Evolutionary conservation across 192 early-diverging fungal species (phyloP).

Genomic region (Funneliformis geosporum): DNA sequence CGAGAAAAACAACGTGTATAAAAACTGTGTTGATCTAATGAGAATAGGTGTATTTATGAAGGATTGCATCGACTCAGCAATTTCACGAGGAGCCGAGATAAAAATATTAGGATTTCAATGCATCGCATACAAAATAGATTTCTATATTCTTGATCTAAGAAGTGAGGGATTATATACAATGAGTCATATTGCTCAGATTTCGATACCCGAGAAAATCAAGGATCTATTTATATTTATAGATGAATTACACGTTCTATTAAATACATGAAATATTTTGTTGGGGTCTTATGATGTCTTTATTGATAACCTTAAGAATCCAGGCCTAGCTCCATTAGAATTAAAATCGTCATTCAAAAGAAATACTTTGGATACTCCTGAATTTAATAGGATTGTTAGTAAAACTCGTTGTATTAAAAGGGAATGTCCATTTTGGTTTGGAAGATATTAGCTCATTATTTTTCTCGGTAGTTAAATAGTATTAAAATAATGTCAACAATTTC

Average conservation of each 20-base stretch:
- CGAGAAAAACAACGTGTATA: not conserved
- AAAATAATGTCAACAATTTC: no score
- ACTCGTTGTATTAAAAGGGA: not conserved
- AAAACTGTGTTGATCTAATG: not conserved
- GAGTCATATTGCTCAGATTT: constrained; percentile 11
- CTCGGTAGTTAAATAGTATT: no score
- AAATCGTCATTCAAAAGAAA: constrained; percentile 19
- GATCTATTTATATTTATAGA: constrained; percentile 5
- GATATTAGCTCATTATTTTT: no score
- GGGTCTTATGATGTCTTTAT: not conserved
- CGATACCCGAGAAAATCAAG: not conserved
- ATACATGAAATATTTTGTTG: constrained; percentile 4
- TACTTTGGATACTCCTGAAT: constrained; percentile 4
- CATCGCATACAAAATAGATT: not conserved
- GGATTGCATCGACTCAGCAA: not conserved
- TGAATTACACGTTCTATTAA: constrained; percentile 3
- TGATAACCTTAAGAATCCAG: not conserved
- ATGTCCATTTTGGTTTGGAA: constrained; percentile 24
- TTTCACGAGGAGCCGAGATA: not conserved
- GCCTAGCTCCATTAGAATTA: not conserved
- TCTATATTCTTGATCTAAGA: not conserved
- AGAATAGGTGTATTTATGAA: not conserved
- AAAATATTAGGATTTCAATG: constrained; percentile 12
- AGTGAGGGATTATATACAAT: not conserved
- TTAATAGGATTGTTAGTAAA: constrained; percentile 18